Evolutionary conservation across 768 basidiomycete genomes (phyloP).

Genomic region (Glaciozyma martinii): DNA sequence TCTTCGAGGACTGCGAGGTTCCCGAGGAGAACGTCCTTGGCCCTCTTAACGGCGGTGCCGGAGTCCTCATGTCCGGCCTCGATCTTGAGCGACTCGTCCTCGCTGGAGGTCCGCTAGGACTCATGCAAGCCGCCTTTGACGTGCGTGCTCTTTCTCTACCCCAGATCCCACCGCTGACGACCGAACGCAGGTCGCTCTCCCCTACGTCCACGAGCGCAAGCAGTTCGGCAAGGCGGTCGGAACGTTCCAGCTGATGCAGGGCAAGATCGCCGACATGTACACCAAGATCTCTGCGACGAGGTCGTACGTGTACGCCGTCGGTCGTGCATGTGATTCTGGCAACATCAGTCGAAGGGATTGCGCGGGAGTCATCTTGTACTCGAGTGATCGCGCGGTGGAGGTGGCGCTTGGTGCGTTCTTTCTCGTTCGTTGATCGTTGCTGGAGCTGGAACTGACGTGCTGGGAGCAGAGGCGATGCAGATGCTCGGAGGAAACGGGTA

Average conservation of each 20-base stretch:
- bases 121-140: conserved; percentile 92
- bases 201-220: conserved; percentile 82
- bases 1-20: conserved; percentile 77
- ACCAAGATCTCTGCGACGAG: conserved; percentile 81
- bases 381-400: conserved; percentile 83
- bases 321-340: conserved; percentile 44
- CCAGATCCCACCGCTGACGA: neutral
- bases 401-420: conserved; percentile 51
- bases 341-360: conserved; percentile 53
- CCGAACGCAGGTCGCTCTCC: conserved; percentile 26
- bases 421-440: neutral
- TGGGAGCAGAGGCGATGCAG: conserved; percentile 15
- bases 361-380: conserved; percentile 86
- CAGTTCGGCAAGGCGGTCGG: conserved; percentile 83
- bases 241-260: conserved; percentile 94
- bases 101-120: conserved; percentile 87
- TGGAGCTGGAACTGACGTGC: conserved; percentile 6
- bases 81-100: conserved; percentile 86
- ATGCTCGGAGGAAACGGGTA: conserved; percentile 68
- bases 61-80: conserved; percentile 86
- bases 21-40: conserved; percentile 77
- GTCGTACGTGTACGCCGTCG: conserved; percentile 87
- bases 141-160: conserved; percentile 53
- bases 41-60: conserved; percentile 63
- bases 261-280: conserved; percentile 44